Evolutionary conservation across 2,329 filamentous ascomycete species (phyloP).

Genomic region (Hypocreales sp.): DNA sequence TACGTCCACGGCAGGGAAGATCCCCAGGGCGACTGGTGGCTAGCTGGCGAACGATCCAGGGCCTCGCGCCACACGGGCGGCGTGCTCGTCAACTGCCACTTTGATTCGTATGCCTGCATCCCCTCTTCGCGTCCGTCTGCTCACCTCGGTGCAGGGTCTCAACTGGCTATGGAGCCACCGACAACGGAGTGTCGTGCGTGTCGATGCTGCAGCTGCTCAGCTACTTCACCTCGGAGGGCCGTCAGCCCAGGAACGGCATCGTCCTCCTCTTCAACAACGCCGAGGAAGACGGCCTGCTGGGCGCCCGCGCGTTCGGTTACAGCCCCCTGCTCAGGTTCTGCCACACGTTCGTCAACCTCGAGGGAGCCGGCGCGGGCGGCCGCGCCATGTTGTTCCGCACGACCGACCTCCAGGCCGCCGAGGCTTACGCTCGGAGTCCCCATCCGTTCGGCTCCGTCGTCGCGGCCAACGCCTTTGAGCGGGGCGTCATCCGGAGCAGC

Average conservation of each 20-base stretch:
- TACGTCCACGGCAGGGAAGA: slow-evolving; percentile 77
- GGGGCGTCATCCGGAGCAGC: slow-evolving; percentile 63
- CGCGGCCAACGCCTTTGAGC: slow-evolving; percentile 69
- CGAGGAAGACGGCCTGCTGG: slow-evolving; percentile 85
- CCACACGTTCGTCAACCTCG: slow-evolving; percentile 84
- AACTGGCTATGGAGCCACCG: slow-evolving; percentile 83
- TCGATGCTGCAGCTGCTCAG: slow-evolving; percentile 71
- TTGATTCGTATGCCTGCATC: slow-evolving; percentile 44
- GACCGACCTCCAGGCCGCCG: slow-evolving; percentile 74
- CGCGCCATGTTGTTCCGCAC: slow-evolving; percentile 76
- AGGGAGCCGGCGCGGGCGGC: slow-evolving; percentile 86
- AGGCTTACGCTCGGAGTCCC: slow-evolving; percentile 53
- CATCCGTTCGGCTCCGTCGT: slow-evolving; percentile 77
- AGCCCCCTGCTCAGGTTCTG: slow-evolving; percentile 68
- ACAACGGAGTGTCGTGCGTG: slow-evolving; percentile 85
- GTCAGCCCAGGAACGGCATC: slow-evolving; percentile 65
- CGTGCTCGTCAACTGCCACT: slow-evolving; percentile 88
- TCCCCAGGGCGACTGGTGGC: slow-evolving; percentile 61
- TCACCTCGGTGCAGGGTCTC: slow-evolving; percentile 45
- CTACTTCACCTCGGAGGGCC: slow-evolving; percentile 61
- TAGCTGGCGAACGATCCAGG: slow-evolving; percentile 21
- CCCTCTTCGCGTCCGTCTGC: not conserved
- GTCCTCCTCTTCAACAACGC: slow-evolving; percentile 86
- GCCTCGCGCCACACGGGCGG: slow-evolving; percentile 48
- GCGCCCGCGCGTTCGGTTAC: slow-evolving; percentile 69